These are phyloP conservation scores for Beverwykella pulmonaria DNA, from an alignment of 495 filamentous ascomycete genomes.

Conservation along the genomic window DNA sequence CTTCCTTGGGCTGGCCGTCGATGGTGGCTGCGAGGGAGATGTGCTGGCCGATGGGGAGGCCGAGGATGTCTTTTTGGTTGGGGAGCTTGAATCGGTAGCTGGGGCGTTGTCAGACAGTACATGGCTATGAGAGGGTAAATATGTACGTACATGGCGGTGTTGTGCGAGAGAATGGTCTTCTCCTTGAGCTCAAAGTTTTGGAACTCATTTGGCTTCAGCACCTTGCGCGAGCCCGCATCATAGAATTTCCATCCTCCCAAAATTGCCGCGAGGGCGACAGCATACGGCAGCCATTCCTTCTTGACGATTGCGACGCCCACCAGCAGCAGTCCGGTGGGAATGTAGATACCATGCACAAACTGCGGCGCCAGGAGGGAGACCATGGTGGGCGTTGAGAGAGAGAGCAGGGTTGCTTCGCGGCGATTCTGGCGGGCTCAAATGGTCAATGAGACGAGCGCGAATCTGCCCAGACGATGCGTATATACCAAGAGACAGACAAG, in stretches of 20 bases:
- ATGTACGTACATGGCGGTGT: conserved; percentile 80
- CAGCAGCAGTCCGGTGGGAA: conserved; percentile 81
- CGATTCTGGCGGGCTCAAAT: background rate
- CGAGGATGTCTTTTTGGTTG: conserved; percentile 74
- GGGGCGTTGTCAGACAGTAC: conserved; percentile 15
- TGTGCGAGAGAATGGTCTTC: conserved; percentile 92
- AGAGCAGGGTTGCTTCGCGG: background rate
- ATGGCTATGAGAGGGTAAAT: background rate
- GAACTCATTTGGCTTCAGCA: conserved; percentile 83
- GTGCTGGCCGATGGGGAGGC: conserved; percentile 96
- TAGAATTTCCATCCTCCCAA: conserved; percentile 67
- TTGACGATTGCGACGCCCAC: conserved; percentile 76
- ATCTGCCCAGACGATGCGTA: background rate
- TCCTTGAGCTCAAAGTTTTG: conserved; percentile 88
- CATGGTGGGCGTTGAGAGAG: conserved; percentile 11
- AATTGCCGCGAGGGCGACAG: conserved; percentile 62
- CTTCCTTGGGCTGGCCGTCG: conserved; percentile 76
- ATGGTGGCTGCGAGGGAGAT: conserved; percentile 89
- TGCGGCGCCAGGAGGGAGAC: conserved; percentile 47
- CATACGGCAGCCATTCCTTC: conserved; percentile 74
- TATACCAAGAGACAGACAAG: background rate
- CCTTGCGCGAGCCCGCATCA: conserved; percentile 66
- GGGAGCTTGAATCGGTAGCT: conserved; percentile 91
- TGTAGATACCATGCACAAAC: conserved; percentile 74
- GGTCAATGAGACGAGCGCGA: background rate